A percentile compares a stretch with the other conserved stretches of the same genome.
phyloP scores from a whole-genome alignment of 1,284 basidiomycete species.

The Polyporus tsugae region DNA sequence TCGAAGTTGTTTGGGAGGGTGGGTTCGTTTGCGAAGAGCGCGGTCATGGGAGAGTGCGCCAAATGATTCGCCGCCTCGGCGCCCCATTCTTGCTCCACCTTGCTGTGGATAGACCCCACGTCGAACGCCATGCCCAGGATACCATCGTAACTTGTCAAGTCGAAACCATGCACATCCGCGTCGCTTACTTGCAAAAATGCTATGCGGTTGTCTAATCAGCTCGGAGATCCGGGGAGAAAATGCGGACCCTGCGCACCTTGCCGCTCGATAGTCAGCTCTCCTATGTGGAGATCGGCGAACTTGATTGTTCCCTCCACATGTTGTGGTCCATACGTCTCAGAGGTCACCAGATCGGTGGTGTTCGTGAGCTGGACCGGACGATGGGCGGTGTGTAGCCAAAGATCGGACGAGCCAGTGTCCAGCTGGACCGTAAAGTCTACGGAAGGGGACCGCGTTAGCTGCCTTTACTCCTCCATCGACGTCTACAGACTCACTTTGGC shows the following conservation, averaged over 20 bases:
- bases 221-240: neutral
- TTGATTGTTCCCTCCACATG: conserved; percentile 33
- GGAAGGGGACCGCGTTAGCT: neutral
- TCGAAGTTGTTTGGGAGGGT: conserved; percentile 41
- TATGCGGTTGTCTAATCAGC: conserved; percentile 7
- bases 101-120: conserved; percentile 13
- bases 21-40: conserved; percentile 41
- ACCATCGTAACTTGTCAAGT: conserved; percentile 8
- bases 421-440: conserved; percentile 23
- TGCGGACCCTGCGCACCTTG: conserved; percentile 37
- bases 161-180: conserved; percentile 9
- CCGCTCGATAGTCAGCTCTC: conserved; percentile 37
- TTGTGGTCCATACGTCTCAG: conserved; percentile 36
- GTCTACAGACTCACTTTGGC: conserved; percentile 10
- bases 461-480: neutral
- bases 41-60: conserved; percentile 28
- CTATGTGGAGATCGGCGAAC: conserved; percentile 40
- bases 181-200: conserved; percentile 41
- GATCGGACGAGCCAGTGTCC: conserved; percentile 26
- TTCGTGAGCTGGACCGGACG: conserved; percentile 31
- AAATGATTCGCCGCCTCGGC: conserved; percentile 30
- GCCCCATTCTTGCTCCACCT: conserved; percentile 61
- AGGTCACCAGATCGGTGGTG: conserved; percentile 30
- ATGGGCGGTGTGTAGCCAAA: conserved; percentile 9
- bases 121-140: conserved; percentile 32